phyloP scores from a whole-genome alignment of 2,329 filamentous ascomycete species.

The Chrysosporium keratinophilum region DNA sequence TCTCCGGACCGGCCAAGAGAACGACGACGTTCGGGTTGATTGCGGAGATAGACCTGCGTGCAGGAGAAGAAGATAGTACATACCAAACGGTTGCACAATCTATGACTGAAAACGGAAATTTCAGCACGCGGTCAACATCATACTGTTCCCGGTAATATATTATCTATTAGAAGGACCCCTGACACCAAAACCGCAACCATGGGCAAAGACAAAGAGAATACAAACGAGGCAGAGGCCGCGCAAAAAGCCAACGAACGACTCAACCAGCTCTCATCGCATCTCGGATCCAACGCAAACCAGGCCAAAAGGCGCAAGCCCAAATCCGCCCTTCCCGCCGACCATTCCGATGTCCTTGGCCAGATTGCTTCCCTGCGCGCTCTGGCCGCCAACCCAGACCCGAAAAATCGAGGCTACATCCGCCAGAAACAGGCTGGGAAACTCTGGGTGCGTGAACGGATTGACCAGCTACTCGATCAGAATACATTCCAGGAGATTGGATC shows the following conservation, averaged over 20 bases:
- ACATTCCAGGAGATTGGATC: slow-evolving; percentile 52
- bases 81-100: too few species aligned
- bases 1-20: too few species aligned
- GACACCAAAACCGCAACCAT: slow-evolving; percentile 7
- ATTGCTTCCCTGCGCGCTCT: slow-evolving; percentile 43
- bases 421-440: slow-evolving; percentile 56
- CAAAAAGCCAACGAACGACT: slow-evolving; percentile 36
- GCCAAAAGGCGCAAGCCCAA: slow-evolving; percentile 27
- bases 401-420: slow-evolving; percentile 48
- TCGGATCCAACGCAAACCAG: slow-evolving; percentile 23
- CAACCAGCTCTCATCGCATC: slow-evolving; percentile 40
- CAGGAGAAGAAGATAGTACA: too few species aligned
- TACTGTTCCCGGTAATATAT: background rate
- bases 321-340: slow-evolving; percentile 46
- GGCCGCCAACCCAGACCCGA: slow-evolving; percentile 46
- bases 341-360: slow-evolving; percentile 52
- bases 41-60: too few species aligned
- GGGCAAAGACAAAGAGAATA: slow-evolving; percentile 4
- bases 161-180: background rate
- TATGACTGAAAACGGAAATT: too few species aligned
- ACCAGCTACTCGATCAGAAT: slow-evolving; percentile 46
- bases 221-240: background rate
- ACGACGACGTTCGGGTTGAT: too few species aligned
- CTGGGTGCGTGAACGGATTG: slow-evolving; percentile 53
- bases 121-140: too few species aligned